Evolutionary conservation across 2,329 filamentous ascomycete species (phyloP).

Genomic region (Fusarium secorum): DNA sequence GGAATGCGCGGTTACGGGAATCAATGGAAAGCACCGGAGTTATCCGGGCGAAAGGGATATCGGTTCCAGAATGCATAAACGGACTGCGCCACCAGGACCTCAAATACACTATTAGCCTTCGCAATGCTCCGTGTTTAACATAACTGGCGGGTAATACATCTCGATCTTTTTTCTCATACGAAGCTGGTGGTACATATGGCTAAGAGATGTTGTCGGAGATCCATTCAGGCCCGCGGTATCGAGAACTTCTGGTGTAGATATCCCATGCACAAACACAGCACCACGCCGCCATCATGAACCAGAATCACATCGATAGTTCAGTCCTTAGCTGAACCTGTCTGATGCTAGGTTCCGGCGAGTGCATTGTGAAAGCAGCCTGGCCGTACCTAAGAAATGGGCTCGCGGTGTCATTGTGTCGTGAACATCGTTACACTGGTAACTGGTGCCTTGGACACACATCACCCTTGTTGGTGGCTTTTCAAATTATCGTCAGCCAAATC

Average conservation of each 20-base stretch:
- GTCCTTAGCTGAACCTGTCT: not conserved
- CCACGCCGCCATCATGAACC: not conserved
- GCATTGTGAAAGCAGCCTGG: not conserved
- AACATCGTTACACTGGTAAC: slow-evolving; percentile 15
- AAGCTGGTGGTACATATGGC: not conserved
- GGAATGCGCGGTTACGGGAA: not conserved
- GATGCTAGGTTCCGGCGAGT: not conserved
- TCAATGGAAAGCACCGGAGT: slow-evolving; percentile 25
- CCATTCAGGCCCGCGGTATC: slow-evolving; percentile 8
- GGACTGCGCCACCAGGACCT: slow-evolving; percentile 8
- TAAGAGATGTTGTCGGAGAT: slow-evolving; percentile 4
- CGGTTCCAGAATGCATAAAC: not conserved
- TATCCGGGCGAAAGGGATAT: slow-evolving; percentile 11
- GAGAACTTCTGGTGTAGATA: not conserved
- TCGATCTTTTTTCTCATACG: not conserved
- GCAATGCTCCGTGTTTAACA: slow-evolving; percentile 4
- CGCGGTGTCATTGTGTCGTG: slow-evolving; percentile 3
- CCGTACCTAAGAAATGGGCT: not conserved
- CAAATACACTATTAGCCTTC: not conserved
- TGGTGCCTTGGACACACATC: not conserved
- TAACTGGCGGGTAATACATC: slow-evolving; percentile 24
- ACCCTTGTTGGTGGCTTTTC: not conserved
- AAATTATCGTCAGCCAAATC: not conserved
- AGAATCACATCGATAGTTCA: not conserved
- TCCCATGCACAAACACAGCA: slow-evolving; percentile 1